Conservation (phyloP, 2,329 filamentous ascomycete species). For the Pseudogymnoascus sp. region DNA sequence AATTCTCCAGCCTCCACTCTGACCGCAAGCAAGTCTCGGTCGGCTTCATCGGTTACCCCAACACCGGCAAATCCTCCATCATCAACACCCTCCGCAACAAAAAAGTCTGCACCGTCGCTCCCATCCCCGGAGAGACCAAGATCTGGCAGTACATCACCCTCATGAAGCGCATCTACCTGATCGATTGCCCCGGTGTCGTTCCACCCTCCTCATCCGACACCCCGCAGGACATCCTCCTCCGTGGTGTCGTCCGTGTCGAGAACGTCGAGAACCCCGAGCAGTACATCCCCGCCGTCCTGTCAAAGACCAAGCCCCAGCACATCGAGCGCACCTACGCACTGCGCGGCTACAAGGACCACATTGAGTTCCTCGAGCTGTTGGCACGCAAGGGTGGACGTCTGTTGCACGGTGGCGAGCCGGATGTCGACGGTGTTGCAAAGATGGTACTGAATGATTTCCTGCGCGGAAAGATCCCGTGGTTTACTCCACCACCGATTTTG, state of each 20-base stretch:
- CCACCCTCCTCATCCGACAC: constrained; percentile 79
- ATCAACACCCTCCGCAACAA: constrained; percentile 95
- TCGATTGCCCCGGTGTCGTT: constrained; percentile 94
- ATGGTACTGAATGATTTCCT: constrained; percentile 97
- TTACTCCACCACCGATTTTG: constrained; percentile 64
- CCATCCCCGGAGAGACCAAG: constrained; percentile 94
- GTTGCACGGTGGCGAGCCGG: constrained; percentile 86
- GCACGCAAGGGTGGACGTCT: constrained; percentile 81
- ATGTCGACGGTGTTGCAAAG: constrained; percentile 89
- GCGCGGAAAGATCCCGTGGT: constrained; percentile 94
- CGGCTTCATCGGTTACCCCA: constrained; percentile 69
- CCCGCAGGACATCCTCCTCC: constrained; percentile 77
- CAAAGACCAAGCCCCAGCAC: constrained; percentile 74
- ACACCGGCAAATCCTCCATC: constrained; percentile 91
- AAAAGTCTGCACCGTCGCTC: constrained; percentile 86
- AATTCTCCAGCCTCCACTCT: constrained; percentile 84
- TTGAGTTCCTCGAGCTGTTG: constrained; percentile 78
- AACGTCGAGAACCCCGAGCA: constrained; percentile 96
- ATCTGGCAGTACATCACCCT: constrained; percentile 97
- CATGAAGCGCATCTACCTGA: constrained; percentile 90
- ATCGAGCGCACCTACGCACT: constrained; percentile 90
- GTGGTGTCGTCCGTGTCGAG: constrained; percentile 88
- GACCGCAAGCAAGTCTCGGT: constrained; percentile 93
- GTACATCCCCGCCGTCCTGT: constrained; percentile 78
- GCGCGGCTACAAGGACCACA: constrained; percentile 65